Base-by-base conservation (phyloP, 2,329 filamentous ascomycete genomes). In the Microdochium trichocladiopsis region DNA sequence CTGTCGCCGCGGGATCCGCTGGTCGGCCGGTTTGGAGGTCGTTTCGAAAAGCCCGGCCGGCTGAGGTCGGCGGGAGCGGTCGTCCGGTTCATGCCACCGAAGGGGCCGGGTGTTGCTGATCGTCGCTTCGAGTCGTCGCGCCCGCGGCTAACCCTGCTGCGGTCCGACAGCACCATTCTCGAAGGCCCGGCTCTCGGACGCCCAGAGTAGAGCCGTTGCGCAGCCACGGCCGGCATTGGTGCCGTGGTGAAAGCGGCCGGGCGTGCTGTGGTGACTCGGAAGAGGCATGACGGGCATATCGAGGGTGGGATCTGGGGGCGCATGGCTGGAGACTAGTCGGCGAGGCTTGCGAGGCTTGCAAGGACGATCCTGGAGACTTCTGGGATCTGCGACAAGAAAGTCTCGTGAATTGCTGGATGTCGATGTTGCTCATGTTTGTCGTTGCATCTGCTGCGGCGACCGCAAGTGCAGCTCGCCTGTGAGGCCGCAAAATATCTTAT, bases 151-250 rank as follows among this genome's bases (percentile, higher is more conserved):
- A 66, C 62, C 37, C 66, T 60, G 37, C 48, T 52, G 47, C 69
- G 71, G 57, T 81, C 73, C 9, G 80, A 80, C 6, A 84, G 71
- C 25, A 80, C 73, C 80, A 83, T 82, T 50, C 80, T 78, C 43
- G 79, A 79, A 33, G 80, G 75, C 51, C 66, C 52, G 28, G 56
- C 10, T 53, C 53, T 61, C 45, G 37, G 41, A 28, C 57, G 59
- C 22, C 54, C 56, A 41, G 56, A 56, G 50, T 57, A 55, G 22
- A 62, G 41, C 22, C 41, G 41, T 22, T 45, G 41, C 18, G 41
- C 41, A 8, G 18, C 41, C n/a, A 45, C 21, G n/a, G 41, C 21
- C 4, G 41, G 18, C 9, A 45, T 45, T 18, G 41, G 9, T 56
- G 48, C 61, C 58, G 51, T 59, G 62, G 11, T 47, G 43, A 10